These are phyloP conservation scores for Sextonia rubra DNA, from an alignment of 164 flowering plant genomes.

Conservation along the genomic window DNA sequence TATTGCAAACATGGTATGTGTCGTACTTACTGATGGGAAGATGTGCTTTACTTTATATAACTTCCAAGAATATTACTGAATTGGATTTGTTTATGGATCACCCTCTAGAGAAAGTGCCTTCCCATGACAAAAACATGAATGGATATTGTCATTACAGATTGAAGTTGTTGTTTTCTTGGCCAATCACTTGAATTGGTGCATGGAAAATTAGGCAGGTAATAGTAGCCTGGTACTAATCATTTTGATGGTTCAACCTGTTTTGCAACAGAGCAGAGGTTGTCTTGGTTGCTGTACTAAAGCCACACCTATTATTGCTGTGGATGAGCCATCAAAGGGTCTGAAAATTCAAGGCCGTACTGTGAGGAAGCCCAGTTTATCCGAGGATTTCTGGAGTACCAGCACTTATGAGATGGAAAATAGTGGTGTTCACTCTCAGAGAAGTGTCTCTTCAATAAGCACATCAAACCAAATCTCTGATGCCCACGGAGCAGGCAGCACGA, in stretches of 20 bases:
- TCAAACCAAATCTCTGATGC: slow-evolving; percentile 42
- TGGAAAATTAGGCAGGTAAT: neutral
- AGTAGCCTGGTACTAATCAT: slow-evolving; percentile 22
- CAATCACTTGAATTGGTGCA: neutral
- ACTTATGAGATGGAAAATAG: slow-evolving; percentile 70
- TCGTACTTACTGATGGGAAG: no score
- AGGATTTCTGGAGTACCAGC: slow-evolving; percentile 87
- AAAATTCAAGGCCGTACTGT: slow-evolving; percentile 55
- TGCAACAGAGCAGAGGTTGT: slow-evolving; percentile 85
- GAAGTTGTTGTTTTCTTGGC: neutral
- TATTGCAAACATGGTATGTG: no score
- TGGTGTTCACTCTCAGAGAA: slow-evolving; percentile 66
- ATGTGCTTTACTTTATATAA: no score
- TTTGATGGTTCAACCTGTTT: slow-evolving; percentile 37
- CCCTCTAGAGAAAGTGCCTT: no score
- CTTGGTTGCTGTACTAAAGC: slow-evolving; percentile 70
- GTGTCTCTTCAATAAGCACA: slow-evolving; percentile 61
- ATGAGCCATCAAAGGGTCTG: slow-evolving; percentile 69
- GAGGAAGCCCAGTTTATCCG: slow-evolving; percentile 54
- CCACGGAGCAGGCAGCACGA: slow-evolving; percentile 27
- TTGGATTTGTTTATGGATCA: no score
- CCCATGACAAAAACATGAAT: neutral
- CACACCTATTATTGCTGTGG: slow-evolving; percentile 54
- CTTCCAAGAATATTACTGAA: no score
- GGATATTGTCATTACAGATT: neutral